Evolutionary conservation across 352 stramenopile genomes (phyloP), one percentile per base, ranked within the genome.

Genomic region (Phytophthora ohioensis): DNA sequence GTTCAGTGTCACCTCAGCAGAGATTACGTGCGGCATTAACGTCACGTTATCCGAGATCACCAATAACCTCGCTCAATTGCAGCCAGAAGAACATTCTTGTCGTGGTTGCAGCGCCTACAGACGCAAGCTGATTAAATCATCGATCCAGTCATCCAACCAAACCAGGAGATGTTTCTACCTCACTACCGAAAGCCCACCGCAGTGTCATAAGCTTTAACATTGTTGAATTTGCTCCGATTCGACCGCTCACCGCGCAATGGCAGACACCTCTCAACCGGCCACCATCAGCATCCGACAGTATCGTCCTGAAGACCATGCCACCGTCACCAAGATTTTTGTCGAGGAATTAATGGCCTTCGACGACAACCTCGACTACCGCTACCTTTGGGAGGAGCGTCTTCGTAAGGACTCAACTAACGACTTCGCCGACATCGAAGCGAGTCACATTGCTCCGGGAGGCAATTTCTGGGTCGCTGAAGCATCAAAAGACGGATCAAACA

Each of bases 381-480:
- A 68, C 38, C 46, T 67, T 7, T 75, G 68, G 68, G 62, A 71
- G 42, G 61, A 75, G 17, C 61, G 55, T n/a, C 31, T 75, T 4
- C 62, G 62, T 15, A 41, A 52, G 31, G 68, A 75, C 48, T 17
- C 71, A 21, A 64, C 56, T 1, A 60, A 62, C 32, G 67, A 65
- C 17, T 57, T 75, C 13, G 62, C 68, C 13, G 68, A 67, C 45
- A 64, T 75, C n/a, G 55, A 75, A 15, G 42, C 34, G 4, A 67
- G 55, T 53, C 68, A 71, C 62, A 60, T 71, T 8, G 17, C 58
- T 9, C 38, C 56, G 3, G 67, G 72, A 7, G 59, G 68, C 10
- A 79, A 79, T 21, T 76, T 76, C 30, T 79, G 67, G 72, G 62
- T 79, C 32, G 67, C 72, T 2, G 46, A 48, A 0, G 47, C 53